A percentile compares a stretch with the other conserved stretches of the same genome.
Evolutionary conservation across 2,329 filamentous ascomycete species (phyloP).

Genomic region (Colletotrichum cordylinicola): DNA sequence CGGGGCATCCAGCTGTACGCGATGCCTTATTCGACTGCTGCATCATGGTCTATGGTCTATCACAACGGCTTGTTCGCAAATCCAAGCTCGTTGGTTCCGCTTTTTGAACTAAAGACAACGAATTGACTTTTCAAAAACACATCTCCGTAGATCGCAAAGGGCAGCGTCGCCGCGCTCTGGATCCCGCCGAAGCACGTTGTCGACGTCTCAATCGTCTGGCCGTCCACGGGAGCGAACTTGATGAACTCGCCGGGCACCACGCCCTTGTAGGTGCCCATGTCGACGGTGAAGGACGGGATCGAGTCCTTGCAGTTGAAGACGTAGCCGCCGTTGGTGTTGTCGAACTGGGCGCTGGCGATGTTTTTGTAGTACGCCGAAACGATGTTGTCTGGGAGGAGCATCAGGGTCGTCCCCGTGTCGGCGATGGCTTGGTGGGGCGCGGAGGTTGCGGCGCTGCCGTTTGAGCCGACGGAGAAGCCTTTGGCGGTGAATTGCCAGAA

Average conservation of each 20-base stretch:
- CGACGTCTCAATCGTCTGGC: constrained; percentile 6
- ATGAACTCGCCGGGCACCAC: constrained; percentile 41
- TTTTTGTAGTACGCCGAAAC: constrained; percentile 65
- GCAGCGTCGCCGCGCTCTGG: constrained; percentile 39
- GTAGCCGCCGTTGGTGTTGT: constrained; percentile 56
- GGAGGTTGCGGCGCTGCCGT: constrained; percentile 9
- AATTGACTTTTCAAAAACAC: constrained; percentile 50
- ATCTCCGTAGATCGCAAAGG: constrained; percentile 45
- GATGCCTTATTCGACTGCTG: not conserved
- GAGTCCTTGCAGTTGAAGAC: constrained; percentile 59
- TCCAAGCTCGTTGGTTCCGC: constrained; percentile 34
- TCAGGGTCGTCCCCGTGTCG: constrained; percentile 74
- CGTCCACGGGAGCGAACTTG: constrained; percentile 37
- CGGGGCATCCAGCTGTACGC: not conserved
- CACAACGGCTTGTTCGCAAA: constrained; percentile 43
- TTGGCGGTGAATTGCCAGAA: constrained; percentile 68
- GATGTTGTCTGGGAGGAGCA: constrained; percentile 61
- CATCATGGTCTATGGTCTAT: not conserved
- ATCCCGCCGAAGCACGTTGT: constrained; percentile 41
- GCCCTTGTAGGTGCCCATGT: constrained; percentile 38
- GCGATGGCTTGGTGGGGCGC: constrained; percentile 57
- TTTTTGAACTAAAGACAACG: constrained; percentile 41
- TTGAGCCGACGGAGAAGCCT: constrained; percentile 57
- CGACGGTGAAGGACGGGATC: constrained; percentile 50
- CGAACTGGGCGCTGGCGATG: constrained; percentile 55